Percentiles rank a stretch among this genome's conserved stretches.
Conservation (phyloP, 2,329 filamentous ascomycete species). For the Colletotrichum tropicale region DNA sequence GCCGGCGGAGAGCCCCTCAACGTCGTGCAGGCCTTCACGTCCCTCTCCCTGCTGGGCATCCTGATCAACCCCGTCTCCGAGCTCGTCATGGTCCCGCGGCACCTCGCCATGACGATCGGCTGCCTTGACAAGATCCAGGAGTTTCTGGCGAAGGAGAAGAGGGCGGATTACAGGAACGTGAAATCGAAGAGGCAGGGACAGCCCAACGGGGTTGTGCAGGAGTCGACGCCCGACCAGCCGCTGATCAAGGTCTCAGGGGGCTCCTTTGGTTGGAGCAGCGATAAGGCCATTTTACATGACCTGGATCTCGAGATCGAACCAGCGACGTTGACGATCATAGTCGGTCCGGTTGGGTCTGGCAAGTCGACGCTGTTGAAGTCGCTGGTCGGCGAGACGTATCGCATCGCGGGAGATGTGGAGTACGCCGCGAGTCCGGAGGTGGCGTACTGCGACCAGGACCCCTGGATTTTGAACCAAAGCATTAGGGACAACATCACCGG, state of each 20-base stretch:
- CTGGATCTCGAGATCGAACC: neutral
- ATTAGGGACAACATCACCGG: conserved; percentile 22
- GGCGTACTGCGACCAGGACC: conserved; percentile 31
- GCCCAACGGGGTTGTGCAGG: rapidly evolving
- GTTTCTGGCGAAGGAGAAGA: conserved; percentile 21
- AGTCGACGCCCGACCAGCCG: neutral
- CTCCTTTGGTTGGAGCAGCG: neutral
- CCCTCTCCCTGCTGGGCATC: conserved; percentile 2
- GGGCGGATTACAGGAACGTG: neutral
- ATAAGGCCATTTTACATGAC: neutral
- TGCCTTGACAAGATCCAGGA: conserved; percentile 30
- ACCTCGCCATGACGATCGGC: conserved; percentile 20
- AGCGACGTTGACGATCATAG: neutral
- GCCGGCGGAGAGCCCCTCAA: neutral
- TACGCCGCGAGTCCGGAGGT: conserved; percentile 19
- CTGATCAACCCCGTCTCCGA: neutral
- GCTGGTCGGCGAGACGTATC: conserved; percentile 31
- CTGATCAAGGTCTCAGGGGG: neutral
- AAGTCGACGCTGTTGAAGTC: conserved; percentile 38
- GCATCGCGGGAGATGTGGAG: conserved; percentile 5
- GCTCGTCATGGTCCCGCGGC: conserved; percentile 7
- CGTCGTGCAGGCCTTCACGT: conserved; percentile 11
- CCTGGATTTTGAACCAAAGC: conserved; percentile 31
- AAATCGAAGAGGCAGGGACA: neutral
- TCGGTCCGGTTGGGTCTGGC: conserved; percentile 32